Percentiles rank a stretch among this genome's conserved stretches.
phyloP scores from a whole-genome alignment of 2,329 filamentous ascomycete species.

The Xylaria sp. region DNA sequence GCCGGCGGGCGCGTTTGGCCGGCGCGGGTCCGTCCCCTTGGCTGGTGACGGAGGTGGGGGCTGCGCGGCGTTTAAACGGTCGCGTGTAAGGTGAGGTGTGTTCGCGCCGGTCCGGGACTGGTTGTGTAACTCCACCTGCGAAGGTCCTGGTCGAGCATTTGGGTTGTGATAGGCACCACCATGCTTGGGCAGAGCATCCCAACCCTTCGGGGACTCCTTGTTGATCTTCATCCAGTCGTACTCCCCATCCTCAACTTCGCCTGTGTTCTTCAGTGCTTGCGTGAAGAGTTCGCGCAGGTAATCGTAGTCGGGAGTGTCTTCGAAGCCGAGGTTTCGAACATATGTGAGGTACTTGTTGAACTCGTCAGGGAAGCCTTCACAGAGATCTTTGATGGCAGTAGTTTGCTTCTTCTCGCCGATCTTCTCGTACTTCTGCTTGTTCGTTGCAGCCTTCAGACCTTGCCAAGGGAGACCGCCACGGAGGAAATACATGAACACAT shows the following conservation, averaged over 20 bases:
- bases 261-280: slow-evolving; percentile 91
- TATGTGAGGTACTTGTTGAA: slow-evolving; percentile 98
- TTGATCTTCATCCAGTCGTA: slow-evolving; percentile 99
- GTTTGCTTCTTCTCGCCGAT: slow-evolving; percentile 99
- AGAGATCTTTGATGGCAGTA: slow-evolving; percentile 94
- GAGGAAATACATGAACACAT: slow-evolving; percentile 80
- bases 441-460: slow-evolving; percentile 76
- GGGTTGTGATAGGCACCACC: slow-evolving; percentile 75
- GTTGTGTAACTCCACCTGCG: slow-evolving; percentile 84
- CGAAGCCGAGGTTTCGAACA: slow-evolving; percentile 96
- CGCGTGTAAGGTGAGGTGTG: slow-evolving; percentile 76
- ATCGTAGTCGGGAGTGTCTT: slow-evolving; percentile 98
- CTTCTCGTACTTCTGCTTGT: slow-evolving; percentile 99
- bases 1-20: slow-evolving; percentile 81
- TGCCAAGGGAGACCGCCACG: slow-evolving; percentile 78
- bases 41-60: slow-evolving; percentile 87
- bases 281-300: slow-evolving; percentile 97
- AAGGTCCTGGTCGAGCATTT: slow-evolving; percentile 81
- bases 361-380: slow-evolving; percentile 94
- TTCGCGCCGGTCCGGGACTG: slow-evolving; percentile 73
- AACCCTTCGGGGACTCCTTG: slow-evolving; percentile 83
- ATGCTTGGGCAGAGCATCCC: slow-evolving; percentile 82
- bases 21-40: slow-evolving; percentile 82
- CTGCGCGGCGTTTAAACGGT: slow-evolving; percentile 94
- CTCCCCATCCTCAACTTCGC: slow-evolving; percentile 95